phyloP scores from a whole-genome alignment of 2,329 filamentous ascomycete species.

The Verticillium longisporum region DNA sequence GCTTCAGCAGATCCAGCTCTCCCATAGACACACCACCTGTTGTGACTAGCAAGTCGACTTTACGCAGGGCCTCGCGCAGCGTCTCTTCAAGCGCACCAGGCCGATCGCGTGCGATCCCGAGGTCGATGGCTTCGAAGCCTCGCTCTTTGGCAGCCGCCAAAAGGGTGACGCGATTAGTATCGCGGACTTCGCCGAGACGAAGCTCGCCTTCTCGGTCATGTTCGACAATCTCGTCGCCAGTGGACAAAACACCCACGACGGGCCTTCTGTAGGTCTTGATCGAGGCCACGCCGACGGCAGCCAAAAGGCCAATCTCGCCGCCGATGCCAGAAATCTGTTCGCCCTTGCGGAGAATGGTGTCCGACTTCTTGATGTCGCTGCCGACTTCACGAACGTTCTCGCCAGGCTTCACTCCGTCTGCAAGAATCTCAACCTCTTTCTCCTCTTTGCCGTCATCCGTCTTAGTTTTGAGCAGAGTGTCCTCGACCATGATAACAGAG shows the following conservation, averaged over 20 bases:
- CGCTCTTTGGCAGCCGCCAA: slow-evolving; percentile 68
- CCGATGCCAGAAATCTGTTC: slow-evolving; percentile 81
- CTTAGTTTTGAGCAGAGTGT: slow-evolving; percentile 68
- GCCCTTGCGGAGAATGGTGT: slow-evolving; percentile 66
- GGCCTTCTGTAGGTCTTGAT: slow-evolving; percentile 72
- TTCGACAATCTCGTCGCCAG: slow-evolving; percentile 87
- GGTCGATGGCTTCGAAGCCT: slow-evolving; percentile 74
- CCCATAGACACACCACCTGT: slow-evolving; percentile 97
- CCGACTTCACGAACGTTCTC: slow-evolving; percentile 91
- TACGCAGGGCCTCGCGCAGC: slow-evolving; percentile 67
- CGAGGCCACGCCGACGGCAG: slow-evolving; percentile 69
- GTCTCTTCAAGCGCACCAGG: slow-evolving; percentile 67
- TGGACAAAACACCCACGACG: slow-evolving; percentile 80
- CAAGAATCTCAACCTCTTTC: slow-evolving; percentile 78
- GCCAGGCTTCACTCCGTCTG: slow-evolving; percentile 63
- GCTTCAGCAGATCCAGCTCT: slow-evolving; percentile 92
- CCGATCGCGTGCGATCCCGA: slow-evolving; percentile 77
- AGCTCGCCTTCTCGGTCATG: slow-evolving; percentile 59
- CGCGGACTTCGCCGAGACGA: slow-evolving; percentile 76
- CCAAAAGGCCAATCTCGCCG: slow-evolving; percentile 84
- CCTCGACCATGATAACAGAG: slow-evolving; percentile 94
- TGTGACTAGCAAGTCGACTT: slow-evolving; percentile 78
- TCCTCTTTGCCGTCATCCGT: slow-evolving; percentile 82
- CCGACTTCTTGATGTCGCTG: slow-evolving; percentile 70
- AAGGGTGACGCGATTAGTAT: slow-evolving; percentile 86